phyloP scores from a whole-genome alignment of 257 asterid genomes.

The Capsicum pubescens region DNA sequence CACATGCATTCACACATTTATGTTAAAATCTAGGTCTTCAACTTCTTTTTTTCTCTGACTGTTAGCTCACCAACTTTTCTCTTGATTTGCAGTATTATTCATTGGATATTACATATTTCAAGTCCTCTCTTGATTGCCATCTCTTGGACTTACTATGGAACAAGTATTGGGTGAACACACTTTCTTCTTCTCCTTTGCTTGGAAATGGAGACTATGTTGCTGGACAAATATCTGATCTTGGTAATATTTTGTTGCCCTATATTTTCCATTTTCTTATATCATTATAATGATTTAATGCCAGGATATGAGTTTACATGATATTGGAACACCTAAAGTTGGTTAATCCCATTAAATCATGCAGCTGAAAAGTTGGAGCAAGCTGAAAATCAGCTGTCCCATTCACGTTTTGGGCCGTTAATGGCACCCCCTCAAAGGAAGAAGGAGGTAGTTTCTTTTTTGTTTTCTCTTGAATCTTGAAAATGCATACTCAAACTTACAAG shows the following conservation, averaged over 20 bases:
- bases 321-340: not conserved
- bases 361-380: conserved; percentile 99
- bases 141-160: conserved; percentile 96
- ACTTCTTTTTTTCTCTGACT: conserved; percentile 1
- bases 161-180: conserved; percentile 98
- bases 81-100: conserved; percentile 73
- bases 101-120: conserved; percentile 94
- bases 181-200: conserved; percentile 96
- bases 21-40: not conserved
- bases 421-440: conserved; percentile 81
- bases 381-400: conserved; percentile 87
- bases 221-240: conserved; percentile 95
- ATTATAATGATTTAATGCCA: not conserved
- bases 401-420: conserved; percentile 77
- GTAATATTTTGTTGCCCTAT: conserved; percentile 42
- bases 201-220: conserved; percentile 99
- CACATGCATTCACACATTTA: not conserved
- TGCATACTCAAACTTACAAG: not conserved
- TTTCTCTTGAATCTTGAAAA: not conserved
- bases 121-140: conserved; percentile 88
- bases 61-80: conserved; percentile 21
- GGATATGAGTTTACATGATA: not conserved
- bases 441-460: conserved; percentile 59
- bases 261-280: conserved; percentile 27
- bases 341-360: conserved; percentile 40